These are phyloP conservation scores for Sugiyamaella valdiviana DNA, from an alignment of 805 yeast species.

Conservation along the genomic window DNA sequence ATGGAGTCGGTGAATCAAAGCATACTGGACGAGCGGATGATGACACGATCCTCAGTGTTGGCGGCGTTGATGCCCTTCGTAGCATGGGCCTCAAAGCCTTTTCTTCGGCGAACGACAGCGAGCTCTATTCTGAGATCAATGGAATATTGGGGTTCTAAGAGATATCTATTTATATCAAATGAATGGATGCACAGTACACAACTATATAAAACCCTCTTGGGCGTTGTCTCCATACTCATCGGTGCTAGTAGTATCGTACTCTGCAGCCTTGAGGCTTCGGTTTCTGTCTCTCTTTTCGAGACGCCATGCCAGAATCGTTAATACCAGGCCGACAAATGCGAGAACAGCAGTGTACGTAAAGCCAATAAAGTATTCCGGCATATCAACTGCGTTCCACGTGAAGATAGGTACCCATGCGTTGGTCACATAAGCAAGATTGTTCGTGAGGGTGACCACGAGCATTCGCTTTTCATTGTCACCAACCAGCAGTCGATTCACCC, in stretches of 20 bases:
- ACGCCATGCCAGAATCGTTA: constrained; percentile 37
- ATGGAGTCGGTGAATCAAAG: constrained; percentile 13
- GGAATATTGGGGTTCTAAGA: neutral
- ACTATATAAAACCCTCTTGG: no score
- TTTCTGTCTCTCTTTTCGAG: constrained; percentile 4
- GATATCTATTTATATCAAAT: no score
- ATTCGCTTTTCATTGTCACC: constrained; percentile 37
- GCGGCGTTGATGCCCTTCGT: neutral
- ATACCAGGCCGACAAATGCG: constrained; percentile 30
- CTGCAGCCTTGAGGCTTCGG: neutral
- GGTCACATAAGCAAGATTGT: constrained; percentile 39
- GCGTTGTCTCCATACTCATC: no score
- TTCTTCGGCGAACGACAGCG: neutral
- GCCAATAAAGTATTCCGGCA: constrained; percentile 36
- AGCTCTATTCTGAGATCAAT: neutral
- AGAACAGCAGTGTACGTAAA: constrained; percentile 37
- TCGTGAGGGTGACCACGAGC: constrained; percentile 37
- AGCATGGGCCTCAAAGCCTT: constrained; percentile 2
- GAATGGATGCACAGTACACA: no score
- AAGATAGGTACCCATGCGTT: constrained; percentile 39
- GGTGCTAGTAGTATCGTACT: no score
- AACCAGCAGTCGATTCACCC: constrained; percentile 46
- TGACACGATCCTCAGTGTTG: constrained; percentile 1
- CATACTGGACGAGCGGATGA: constrained; percentile 1
- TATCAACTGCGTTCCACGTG: constrained; percentile 36